phyloP scores from a whole-genome alignment of 2,329 filamentous ascomycete species.

The Tolypocladium capitatum region DNA sequence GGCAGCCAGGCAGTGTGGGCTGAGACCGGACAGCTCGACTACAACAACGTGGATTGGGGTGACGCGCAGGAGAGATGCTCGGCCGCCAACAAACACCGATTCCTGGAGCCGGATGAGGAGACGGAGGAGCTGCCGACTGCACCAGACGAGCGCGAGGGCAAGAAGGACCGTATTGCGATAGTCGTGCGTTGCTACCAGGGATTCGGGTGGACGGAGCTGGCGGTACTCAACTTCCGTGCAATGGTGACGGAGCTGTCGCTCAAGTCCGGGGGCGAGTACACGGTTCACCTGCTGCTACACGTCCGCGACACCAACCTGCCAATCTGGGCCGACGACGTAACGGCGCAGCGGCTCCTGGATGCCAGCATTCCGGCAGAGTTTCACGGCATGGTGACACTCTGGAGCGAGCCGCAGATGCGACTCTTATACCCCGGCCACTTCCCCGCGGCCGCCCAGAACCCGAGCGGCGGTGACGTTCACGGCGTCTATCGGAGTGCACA shows the following conservation, averaged over 20 bases:
- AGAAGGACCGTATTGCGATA: constrained; percentile 53
- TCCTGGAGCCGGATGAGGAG: constrained; percentile 25
- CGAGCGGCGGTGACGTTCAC: constrained; percentile 44
- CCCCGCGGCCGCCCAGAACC: constrained; percentile 52
- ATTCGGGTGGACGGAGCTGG: constrained; percentile 65
- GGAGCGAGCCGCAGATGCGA: constrained; percentile 76
- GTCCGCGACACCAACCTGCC: constrained; percentile 67
- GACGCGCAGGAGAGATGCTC: constrained; percentile 40
- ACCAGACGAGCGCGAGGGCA: constrained; percentile 10
- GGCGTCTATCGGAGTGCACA: constrained; percentile 57
- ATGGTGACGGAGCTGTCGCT: constrained; percentile 68
- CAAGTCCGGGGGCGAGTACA: constrained; percentile 68
- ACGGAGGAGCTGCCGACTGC: constrained; percentile 20
- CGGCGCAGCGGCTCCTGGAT: constrained; percentile 58
- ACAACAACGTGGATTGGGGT: constrained; percentile 41
- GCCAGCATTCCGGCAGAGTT: constrained; percentile 59
- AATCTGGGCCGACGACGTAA: constrained; percentile 68
- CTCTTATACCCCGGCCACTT: constrained; percentile 61
- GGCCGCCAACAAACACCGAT: constrained; percentile 51
- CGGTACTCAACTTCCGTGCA: constrained; percentile 68
- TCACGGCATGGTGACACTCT: constrained; percentile 65
- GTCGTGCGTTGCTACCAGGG: constrained; percentile 71
- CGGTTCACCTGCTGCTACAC: constrained; percentile 71
- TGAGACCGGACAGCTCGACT: constrained; percentile 41
- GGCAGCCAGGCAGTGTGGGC: constrained; percentile 50